Evolutionary conservation across 805 yeast species (phyloP).

Genomic region (Pichia manshurica): DNA sequence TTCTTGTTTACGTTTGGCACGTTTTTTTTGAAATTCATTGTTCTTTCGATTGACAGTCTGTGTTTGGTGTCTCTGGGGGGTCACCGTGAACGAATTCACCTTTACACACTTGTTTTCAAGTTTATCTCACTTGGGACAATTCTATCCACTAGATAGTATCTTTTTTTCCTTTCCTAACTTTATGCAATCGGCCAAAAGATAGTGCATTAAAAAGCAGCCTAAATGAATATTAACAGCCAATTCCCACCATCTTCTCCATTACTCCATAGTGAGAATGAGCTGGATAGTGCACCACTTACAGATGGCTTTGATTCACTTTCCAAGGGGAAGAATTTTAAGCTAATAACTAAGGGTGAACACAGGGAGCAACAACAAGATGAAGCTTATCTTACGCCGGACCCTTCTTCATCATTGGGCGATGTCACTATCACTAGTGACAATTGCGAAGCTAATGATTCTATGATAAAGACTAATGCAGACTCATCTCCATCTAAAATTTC

Average conservation of each 20-base stretch:
- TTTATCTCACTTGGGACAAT: too few relatives aligned
- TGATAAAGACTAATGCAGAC: neutral
- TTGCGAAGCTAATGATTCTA: neutral
- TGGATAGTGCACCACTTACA: neutral
- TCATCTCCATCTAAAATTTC: neutral
- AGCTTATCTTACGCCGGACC: conserved; percentile 67
- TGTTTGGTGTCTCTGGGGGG: too few relatives aligned
- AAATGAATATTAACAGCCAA: conserved; percentile 15
- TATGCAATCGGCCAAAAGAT: too few relatives aligned
- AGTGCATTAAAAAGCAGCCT: too few relatives aligned
- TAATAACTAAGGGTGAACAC: neutral
- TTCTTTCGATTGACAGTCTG: neutral
- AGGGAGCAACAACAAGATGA: neutral
- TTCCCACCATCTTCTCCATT: conserved; percentile 35
- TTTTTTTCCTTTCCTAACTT: too few relatives aligned
- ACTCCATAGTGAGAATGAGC: conserved; percentile 11
- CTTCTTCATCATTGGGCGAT: conserved; percentile 50
- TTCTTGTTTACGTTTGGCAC: neutral
- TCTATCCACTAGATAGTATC: too few relatives aligned
- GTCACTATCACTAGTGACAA: conserved; percentile 13
- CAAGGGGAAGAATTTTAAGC: neutral
- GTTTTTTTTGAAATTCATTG: neutral
- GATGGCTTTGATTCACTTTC: neutral
- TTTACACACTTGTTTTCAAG: too few relatives aligned
- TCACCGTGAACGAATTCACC: too few relatives aligned